phyloP scores from a whole-genome alignment of 2,329 filamentous ascomycete genomes.

The Fusarium sp. region DNA sequence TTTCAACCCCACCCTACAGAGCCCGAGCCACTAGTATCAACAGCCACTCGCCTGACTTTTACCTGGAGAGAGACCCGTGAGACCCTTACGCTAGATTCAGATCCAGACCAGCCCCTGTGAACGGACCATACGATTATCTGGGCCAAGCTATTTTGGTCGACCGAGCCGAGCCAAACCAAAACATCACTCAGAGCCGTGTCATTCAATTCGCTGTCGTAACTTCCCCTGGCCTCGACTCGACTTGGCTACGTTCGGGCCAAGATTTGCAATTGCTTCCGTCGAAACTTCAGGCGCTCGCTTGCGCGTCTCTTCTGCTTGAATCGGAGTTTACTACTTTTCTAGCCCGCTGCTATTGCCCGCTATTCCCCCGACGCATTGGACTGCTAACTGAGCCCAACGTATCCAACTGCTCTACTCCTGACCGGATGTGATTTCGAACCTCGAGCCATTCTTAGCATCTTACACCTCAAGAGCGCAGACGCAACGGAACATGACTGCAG shows the following conservation, averaged over 20 bases:
- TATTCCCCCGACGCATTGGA: slow-evolving; percentile 19
- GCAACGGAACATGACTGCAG: background rate
- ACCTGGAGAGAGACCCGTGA: slow-evolving; percentile 31
- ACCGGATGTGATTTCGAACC: slow-evolving; percentile 16
- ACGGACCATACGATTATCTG: slow-evolving; percentile 42
- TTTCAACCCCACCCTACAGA: slow-evolving; percentile 29
- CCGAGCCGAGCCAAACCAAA: slow-evolving; percentile 44
- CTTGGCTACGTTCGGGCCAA: slow-evolving; percentile 8
- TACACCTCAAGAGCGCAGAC: slow-evolving; percentile 27
- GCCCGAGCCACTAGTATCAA: slow-evolving; percentile 39
- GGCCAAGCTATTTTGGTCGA: slow-evolving; percentile 46
- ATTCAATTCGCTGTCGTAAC: slow-evolving; percentile 40
- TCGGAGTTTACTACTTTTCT: slow-evolving; percentile 6
- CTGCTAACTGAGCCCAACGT: slow-evolving; percentile 19
- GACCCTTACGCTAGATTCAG: slow-evolving; percentile 42
- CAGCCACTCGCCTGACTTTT: slow-evolving; percentile 31
- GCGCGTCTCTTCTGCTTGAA: slow-evolving; percentile 18
- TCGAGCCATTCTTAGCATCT: slow-evolving; percentile 27
- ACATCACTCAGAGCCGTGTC: slow-evolving; percentile 36
- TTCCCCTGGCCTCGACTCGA: slow-evolving; percentile 3
- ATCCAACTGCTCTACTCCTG: background rate
- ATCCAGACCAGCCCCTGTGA: slow-evolving; percentile 44
- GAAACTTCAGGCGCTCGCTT: slow-evolving; percentile 30
- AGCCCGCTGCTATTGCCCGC: slow-evolving; percentile 27
- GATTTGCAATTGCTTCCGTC: slow-evolving; percentile 22